Percentiles rank a stretch among this genome's conserved stretches.
Conservation (phyloP, 2,329 filamentous ascomycete genomes). For the Aspergillus sp. region DNA sequence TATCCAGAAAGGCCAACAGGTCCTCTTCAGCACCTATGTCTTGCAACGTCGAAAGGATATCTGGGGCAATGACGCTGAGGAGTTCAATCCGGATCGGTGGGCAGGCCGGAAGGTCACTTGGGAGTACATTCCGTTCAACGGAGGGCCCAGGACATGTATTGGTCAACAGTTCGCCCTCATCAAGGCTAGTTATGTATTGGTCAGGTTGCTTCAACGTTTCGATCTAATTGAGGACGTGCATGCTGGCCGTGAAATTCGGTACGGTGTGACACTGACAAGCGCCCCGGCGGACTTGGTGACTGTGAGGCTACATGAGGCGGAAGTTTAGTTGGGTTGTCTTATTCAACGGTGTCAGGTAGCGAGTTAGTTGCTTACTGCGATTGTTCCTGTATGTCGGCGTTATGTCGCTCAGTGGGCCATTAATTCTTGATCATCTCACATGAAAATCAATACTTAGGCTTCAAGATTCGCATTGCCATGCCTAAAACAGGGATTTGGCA, state of each 20-base stretch:
- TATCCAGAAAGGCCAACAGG: constrained; percentile 62
- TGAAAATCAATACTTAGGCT: no score
- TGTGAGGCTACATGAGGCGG: not conserved
- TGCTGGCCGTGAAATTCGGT: not conserved
- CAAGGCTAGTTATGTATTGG: not conserved
- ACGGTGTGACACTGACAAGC: not conserved
- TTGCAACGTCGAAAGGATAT: constrained; percentile 67
- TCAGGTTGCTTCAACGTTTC: not conserved
- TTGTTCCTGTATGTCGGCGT: no score
- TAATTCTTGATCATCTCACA: no score
- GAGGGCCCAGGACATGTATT: not conserved
- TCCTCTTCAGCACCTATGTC: constrained; percentile 65
- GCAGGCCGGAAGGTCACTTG: constrained; percentile 62
- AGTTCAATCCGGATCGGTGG: constrained; percentile 69
- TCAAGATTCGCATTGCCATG: no score
- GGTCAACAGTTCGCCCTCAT: not conserved
- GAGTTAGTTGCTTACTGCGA: no score
- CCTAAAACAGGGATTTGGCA: no score
- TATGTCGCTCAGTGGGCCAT: no score
- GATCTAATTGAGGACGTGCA: not conserved
- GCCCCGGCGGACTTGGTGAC: not conserved
- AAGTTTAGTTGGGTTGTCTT: no score
- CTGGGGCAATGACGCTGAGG: constrained; percentile 46
- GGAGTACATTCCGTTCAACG: constrained; percentile 55
- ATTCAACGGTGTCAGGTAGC: no score